Evolutionary conservation across 352 stramenopile species (phyloP), one percentile per base, ranked within the genome.

Genomic region (Pythium biforme): DNA sequence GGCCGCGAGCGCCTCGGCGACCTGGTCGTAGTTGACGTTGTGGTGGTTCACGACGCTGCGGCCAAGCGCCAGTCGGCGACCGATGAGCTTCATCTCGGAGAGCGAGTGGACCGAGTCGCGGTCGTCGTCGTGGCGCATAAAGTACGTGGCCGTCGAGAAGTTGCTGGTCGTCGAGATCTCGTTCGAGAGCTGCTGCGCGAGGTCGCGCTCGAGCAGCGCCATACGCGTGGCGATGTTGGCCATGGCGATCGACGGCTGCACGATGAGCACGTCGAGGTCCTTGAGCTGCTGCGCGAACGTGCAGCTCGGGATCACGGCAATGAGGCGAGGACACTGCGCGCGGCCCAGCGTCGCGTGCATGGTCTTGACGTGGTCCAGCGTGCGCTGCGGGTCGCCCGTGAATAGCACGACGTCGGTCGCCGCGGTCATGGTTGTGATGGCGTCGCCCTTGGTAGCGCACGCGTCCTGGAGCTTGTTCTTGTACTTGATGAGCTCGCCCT

Each of bases 191-290:
- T 66, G 51, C 51, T 62, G 39, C 33, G 64, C 64, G 15, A 71
- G 40, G 37, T 66, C 73, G 27, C 64, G 57, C 4, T 88, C 76
- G 12, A 90, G 62, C n/a, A 90, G 62, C 9, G 76, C 77, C 77
- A 88, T 86, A 20, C 79, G 74, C 19, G 77, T 89, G 0, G 72
- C 77, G 49, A 89, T 84, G 37, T 89, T 88, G 19, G 79, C 77
- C 41, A 90, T 60, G 20, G 79, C 79, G 53, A 88, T 86, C 11
- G 75, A 77, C 40, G 77, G 76, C 56, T 89, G 77, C 29, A 89
- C 83, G 23, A 81, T 76, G n/a, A 90, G 46, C 39, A 89, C 79
- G 4, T 73, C 76, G 3, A 76, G 50, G 7, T 76, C 70, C 25
- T 73, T 79, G 46, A 90, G 60, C 10, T 77, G 57, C 39, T 78